These are phyloP conservation scores for Pseudocercospora vitis DNA, from an alignment of 2,329 filamentous ascomycete genomes.

Conservation along the genomic window DNA sequence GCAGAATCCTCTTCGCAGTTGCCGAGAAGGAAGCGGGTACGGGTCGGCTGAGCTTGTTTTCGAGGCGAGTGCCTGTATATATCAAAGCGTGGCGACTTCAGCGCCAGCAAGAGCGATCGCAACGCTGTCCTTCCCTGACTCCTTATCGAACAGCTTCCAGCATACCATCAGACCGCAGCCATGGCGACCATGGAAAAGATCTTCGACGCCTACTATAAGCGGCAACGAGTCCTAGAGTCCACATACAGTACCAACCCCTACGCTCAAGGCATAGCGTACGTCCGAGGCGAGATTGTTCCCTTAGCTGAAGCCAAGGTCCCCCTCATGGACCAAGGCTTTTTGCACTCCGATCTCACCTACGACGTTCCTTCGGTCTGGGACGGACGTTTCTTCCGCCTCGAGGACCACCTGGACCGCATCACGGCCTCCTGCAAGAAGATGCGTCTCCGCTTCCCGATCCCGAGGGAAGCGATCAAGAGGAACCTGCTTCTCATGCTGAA, in stretches of 20 bases:
- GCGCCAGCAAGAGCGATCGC: background rate
- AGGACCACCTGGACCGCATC: conserved; percentile 51
- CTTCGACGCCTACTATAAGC: conserved; percentile 42
- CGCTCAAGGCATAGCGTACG: conserved; percentile 51
- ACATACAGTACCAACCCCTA: conserved; percentile 41
- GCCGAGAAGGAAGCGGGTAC: background rate
- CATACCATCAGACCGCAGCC: background rate
- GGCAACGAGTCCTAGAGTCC: conserved; percentile 35
- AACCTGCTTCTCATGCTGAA: conserved; percentile 49
- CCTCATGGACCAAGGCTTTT: conserved; percentile 53
- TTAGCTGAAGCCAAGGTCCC: conserved; percentile 52
- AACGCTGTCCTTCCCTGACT: background rate
- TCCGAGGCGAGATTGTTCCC: conserved; percentile 47
- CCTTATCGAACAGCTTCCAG: background rate
- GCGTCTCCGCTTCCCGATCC: conserved; percentile 46
- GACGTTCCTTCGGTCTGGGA: conserved; percentile 56
- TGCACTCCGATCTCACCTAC: conserved; percentile 55
- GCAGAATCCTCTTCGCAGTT: conserved; percentile 2
- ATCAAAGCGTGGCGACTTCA: background rate
- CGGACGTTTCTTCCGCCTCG: conserved; percentile 53
- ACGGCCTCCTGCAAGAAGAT: conserved; percentile 50
- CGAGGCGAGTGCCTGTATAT: no score
- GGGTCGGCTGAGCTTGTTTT: background rate
- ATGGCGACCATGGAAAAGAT: conserved; percentile 50
- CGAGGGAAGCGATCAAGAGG: conserved; percentile 32